Conservation (phyloP, 768 basidiomycete species). For the Pleurotus tuoliensis region DNA sequence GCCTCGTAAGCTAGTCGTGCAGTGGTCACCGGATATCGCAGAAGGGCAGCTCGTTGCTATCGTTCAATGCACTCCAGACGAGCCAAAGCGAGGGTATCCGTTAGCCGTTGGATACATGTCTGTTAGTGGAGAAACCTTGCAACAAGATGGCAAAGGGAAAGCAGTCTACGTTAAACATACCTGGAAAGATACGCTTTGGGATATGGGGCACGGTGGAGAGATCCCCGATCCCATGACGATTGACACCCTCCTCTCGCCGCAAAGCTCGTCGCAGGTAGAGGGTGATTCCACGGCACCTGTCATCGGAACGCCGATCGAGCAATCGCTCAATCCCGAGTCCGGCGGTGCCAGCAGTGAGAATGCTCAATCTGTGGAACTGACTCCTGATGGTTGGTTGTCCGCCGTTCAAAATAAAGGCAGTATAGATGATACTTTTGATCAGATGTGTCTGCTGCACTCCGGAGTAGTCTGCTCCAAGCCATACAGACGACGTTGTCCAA, state of each 20-base stretch:
- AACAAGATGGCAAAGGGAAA: conserved; percentile 60
- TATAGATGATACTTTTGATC: not conserved
- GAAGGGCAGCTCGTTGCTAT: conserved; percentile 62
- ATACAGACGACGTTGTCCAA: conserved; percentile 47
- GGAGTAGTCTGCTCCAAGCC: conserved; percentile 60
- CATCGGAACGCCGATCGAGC: too few species aligned
- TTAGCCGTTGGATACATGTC: conserved; percentile 78
- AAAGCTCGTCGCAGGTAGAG: too few species aligned
- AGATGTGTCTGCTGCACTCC: conserved; percentile 58
- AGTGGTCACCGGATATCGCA: conserved; percentile 38
- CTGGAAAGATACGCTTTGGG: conserved; percentile 76
- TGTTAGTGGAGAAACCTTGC: conserved; percentile 44
- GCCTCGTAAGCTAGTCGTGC: conserved; percentile 50
- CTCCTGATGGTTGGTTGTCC: conserved; percentile 5
- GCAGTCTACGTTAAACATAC: conserved; percentile 70
- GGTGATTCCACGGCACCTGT: too few species aligned
- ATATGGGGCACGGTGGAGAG: conserved; percentile 61
- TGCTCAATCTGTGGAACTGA: not conserved
- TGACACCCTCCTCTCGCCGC: too few species aligned
- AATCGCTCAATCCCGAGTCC: too few species aligned
- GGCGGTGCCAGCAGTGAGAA: too few species aligned
- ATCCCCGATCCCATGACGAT: conserved; percentile 37
- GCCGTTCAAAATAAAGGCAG: too few species aligned
- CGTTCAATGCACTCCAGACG: conserved; percentile 38
- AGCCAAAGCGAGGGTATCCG: conserved; percentile 44